A percentile compares a stretch with the other conserved stretches of the same genome.
Evolutionary conservation across 805 yeast species (phyloP).

Genomic region (Yarrowia sp.): DNA sequence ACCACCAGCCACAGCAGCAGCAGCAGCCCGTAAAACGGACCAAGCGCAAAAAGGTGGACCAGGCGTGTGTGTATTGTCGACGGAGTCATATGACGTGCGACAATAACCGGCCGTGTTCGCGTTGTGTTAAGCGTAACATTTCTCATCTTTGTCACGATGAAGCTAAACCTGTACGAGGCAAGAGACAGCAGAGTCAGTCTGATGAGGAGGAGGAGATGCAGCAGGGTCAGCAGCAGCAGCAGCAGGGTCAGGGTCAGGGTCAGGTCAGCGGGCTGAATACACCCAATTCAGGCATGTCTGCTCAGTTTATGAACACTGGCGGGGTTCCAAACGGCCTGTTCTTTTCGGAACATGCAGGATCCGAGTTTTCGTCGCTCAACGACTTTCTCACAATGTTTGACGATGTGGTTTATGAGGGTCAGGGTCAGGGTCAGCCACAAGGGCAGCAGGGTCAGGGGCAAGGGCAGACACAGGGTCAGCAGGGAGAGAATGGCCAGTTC

Average conservation of each 20-base stretch:
- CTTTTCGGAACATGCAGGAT: slow-evolving; percentile 87
- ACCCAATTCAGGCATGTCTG: neutral
- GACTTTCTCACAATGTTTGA: slow-evolving; percentile 89
- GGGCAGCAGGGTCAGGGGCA: neutral
- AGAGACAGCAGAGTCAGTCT: neutral
- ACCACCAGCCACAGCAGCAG: neutral
- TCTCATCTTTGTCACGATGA: slow-evolving; percentile 85
- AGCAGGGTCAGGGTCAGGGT: neutral
- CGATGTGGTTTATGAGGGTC: slow-evolving; percentile 42
- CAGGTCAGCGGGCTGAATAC: neutral
- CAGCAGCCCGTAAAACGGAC: slow-evolving; percentile 1
- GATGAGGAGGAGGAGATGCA: slow-evolving; percentile 9
- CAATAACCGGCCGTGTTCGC: slow-evolving; percentile 62
- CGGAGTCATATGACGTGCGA: slow-evolving; percentile 95
- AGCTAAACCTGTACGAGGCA: slow-evolving; percentile 25
- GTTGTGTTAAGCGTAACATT: slow-evolving; percentile 83
- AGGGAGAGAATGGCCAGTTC: neutral
- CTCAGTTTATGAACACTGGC: neutral
- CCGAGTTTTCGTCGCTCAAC: slow-evolving; percentile 84
- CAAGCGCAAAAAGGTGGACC: slow-evolving; percentile 21
- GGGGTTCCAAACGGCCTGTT: slow-evolving; percentile 55
- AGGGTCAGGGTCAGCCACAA: neutral
- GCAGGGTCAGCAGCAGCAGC: neutral
- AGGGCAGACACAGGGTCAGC: neutral
- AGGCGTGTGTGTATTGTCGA: slow-evolving; percentile 86